Evolutionary conservation across 2,329 filamentous ascomycete genomes (phyloP).

Genomic region (Colletotrichum eleusines): DNA sequence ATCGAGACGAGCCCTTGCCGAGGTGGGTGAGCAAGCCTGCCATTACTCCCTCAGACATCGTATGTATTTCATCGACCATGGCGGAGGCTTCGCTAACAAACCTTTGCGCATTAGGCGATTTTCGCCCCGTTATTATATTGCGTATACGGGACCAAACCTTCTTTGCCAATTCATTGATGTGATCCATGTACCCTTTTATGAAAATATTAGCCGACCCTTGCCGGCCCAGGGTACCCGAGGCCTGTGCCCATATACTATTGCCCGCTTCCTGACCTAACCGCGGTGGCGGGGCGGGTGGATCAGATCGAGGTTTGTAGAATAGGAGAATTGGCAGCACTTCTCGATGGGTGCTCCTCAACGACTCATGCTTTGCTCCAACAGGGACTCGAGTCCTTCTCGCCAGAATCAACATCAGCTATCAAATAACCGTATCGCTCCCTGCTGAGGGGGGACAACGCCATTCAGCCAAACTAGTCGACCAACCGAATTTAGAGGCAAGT

Average conservation of each 20-base stretch:
- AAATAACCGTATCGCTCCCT: neutral
- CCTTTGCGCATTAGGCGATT: neutral
- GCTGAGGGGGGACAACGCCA: neutral
- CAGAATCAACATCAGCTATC: neutral
- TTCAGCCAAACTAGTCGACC: neutral
- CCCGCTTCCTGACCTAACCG: neutral
- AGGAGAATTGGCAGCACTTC: neutral
- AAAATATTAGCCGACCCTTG: neutral
- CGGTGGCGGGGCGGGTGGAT: neutral
- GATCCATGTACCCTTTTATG: neutral
- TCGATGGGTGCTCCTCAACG: neutral
- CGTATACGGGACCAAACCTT: neutral
- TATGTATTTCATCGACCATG: neutral
- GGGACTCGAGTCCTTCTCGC: neutral
- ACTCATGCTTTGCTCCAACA: neutral
- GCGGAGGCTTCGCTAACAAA: neutral
- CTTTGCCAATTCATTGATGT: neutral
- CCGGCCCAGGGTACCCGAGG: neutral
- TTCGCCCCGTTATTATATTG: neutral
- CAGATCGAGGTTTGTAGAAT: neutral
- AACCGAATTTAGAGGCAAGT: too few species aligned
- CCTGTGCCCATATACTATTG: neutral
- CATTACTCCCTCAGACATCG: neutral
- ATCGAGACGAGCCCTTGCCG: neutral
- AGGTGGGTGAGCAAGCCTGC: neutral